Conservation (phyloP, 495 filamentous ascomycete genomes). For the Pyronema domesticum region DNA sequence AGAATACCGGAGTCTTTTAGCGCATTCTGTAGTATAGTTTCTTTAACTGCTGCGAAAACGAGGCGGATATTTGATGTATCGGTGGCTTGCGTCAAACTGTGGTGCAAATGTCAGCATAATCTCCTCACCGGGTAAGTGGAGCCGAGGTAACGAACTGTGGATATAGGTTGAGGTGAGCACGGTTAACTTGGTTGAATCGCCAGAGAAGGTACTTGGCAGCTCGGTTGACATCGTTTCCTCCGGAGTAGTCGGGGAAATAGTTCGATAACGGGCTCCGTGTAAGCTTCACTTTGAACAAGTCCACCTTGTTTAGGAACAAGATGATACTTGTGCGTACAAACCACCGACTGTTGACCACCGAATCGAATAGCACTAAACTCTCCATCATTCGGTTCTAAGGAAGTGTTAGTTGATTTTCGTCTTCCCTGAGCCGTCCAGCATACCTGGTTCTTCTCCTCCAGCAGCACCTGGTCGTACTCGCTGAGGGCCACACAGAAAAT, state of each 20-base stretch:
- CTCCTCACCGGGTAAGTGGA: not conserved
- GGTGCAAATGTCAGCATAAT: constrained; percentile 12
- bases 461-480: constrained; percentile 92
- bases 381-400: constrained; percentile 96
- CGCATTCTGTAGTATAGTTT: constrained; percentile 95
- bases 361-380: constrained; percentile 91
- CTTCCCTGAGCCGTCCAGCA: constrained; percentile 7
- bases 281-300: constrained; percentile 90
- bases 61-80: constrained; percentile 96
- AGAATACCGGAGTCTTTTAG: constrained; percentile 95
- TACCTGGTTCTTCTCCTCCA: constrained; percentile 96
- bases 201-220: constrained; percentile 94
- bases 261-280: constrained; percentile 71
- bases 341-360: constrained; percentile 96
- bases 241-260: constrained; percentile 96
- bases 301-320: constrained; percentile 95
- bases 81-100: constrained; percentile 89
- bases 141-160: constrained; percentile 58
- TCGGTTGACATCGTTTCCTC: constrained; percentile 91
- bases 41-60: constrained; percentile 95
- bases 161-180: constrained; percentile 88
- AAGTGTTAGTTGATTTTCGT: constrained; percentile 18
- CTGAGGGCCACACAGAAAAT: constrained; percentile 97
- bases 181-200: constrained; percentile 97
- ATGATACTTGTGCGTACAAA: constrained; percentile 98